phyloP scores from a whole-genome alignment of 1,284 basidiomycete species.

The Ganoderma resinaceum region DNA sequence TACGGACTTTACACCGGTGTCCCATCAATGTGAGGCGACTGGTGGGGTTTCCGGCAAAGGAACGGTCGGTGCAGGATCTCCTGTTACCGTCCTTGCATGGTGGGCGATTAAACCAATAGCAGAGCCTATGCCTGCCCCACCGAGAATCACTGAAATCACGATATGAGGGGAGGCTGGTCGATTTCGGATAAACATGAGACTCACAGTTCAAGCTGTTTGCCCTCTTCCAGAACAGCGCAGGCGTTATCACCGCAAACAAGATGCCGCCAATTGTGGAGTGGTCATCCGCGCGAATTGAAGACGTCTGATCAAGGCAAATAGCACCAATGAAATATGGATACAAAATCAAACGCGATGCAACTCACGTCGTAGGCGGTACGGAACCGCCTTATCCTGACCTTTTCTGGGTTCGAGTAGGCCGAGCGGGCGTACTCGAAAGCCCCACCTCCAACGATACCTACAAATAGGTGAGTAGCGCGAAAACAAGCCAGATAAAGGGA shows the following conservation, averaged over 20 bases:
- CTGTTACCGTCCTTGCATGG: constrained; percentile 55
- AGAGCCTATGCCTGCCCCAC: constrained; percentile 73
- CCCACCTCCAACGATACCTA: constrained; percentile 50
- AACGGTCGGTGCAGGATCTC: constrained; percentile 53
- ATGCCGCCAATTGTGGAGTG: constrained; percentile 74
- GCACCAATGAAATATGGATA: background rate
- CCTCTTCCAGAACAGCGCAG: constrained; percentile 73
- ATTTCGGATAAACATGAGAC: constrained; percentile 31
- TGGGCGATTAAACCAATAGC: constrained; percentile 64
- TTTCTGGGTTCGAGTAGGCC: constrained; percentile 47
- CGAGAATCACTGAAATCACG: constrained; percentile 60
- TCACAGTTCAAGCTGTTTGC: constrained; percentile 62
- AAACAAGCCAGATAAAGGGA: background rate
- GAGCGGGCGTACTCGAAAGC: constrained; percentile 53
- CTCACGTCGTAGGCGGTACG: constrained; percentile 63
- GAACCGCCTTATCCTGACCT: constrained; percentile 48
- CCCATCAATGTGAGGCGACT: constrained; percentile 15
- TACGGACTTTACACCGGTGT: background rate
- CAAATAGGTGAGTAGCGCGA: constrained; percentile 7
- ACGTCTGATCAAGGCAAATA: constrained; percentile 47
- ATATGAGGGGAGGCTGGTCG: background rate
- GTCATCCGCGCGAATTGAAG: constrained; percentile 66
- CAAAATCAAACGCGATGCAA: constrained; percentile 1
- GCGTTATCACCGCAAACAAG: constrained; percentile 64
- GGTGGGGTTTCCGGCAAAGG: constrained; percentile 38